These are phyloP conservation scores for Grammothele lineata DNA, from an alignment of 768 basidiomycete genomes.

Conservation along the genomic window DNA sequence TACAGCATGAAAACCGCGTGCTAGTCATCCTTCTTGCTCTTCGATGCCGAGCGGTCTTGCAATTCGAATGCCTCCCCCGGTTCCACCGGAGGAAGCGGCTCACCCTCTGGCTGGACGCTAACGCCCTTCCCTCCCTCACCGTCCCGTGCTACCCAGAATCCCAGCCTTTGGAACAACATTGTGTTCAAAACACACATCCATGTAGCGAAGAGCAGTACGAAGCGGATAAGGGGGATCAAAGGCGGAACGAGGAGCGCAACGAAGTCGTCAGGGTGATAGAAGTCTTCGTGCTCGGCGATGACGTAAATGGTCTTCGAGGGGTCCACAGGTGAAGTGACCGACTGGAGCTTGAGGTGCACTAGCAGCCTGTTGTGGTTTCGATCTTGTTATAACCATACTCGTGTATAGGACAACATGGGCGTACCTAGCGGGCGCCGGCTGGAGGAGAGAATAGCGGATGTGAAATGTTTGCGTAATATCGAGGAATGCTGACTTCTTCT, in stretches of 20 bases:
- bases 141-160: constrained; percentile 12
- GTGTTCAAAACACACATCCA: constrained; percentile 20
- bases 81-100: constrained; percentile 8
- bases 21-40: constrained; percentile 6
- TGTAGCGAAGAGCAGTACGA: constrained; percentile 26
- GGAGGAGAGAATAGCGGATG: constrained; percentile 43
- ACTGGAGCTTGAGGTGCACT: constrained; percentile 45
- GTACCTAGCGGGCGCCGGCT: constrained; percentile 44
- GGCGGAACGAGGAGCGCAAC: constrained; percentile 41
- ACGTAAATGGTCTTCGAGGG: constrained; percentile 37
- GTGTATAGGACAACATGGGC: constrained; percentile 1
- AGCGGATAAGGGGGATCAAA: constrained; percentile 33
- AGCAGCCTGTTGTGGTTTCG: constrained; percentile 33
- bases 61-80: constrained; percentile 6
- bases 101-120: constrained; percentile 9
- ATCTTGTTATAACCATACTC: background rate
- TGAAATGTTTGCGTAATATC: constrained; percentile 53
- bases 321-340: constrained; percentile 4
- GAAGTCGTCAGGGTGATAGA: constrained; percentile 53
- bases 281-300: constrained; percentile 56
- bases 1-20: background rate
- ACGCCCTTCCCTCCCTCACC: constrained; percentile 17
- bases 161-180: constrained; percentile 7
- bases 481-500: constrained; percentile 38
- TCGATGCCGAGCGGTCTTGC: background rate